These are phyloP conservation scores for Urochloa ruziziensis DNA, from an alignment of 176 grass and related monocot species.

Conservation along the genomic window DNA sequence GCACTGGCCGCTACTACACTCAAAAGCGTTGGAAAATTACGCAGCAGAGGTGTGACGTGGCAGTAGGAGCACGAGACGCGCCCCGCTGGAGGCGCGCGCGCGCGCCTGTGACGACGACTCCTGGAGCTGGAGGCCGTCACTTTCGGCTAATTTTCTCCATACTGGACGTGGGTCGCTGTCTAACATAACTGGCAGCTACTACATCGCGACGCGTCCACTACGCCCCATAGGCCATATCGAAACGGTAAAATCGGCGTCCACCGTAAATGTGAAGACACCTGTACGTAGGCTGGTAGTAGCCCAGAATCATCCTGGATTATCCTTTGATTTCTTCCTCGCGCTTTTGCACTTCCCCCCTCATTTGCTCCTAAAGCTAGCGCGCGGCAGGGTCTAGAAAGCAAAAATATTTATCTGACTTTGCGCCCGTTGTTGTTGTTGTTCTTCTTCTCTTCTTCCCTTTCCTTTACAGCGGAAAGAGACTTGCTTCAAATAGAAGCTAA, in stretches of 20 bases:
- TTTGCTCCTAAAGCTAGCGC: background rate
- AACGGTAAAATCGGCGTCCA: slow-evolving; percentile 15
- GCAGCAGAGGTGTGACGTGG: background rate
- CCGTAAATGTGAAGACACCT: slow-evolving; percentile 2
- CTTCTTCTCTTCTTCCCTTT: background rate
- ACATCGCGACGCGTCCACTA: background rate
- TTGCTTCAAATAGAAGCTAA: slow-evolving; percentile 44
- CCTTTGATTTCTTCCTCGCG: background rate
- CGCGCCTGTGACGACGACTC: background rate
- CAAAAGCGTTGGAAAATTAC: background rate
- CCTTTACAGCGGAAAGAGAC: slow-evolving; percentile 36
- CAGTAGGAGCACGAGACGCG: background rate
- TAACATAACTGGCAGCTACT: background rate
- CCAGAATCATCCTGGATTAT: background rate
- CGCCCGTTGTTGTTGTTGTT: too few species aligned
- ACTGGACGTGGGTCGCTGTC: slow-evolving; percentile 12
- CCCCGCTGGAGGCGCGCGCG: too few species aligned
- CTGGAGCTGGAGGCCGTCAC: background rate
- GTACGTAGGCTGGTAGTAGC: background rate
- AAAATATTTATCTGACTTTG: slow-evolving; percentile 21
- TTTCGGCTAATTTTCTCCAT: slow-evolving; percentile 16
- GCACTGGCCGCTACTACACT: background rate
- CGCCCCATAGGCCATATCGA: background rate
- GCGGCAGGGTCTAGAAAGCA: background rate
- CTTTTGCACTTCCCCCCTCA: background rate